Conservation (phyloP, 2,329 filamentous ascomycete species). For the Fusarium azukiicola region DNA sequence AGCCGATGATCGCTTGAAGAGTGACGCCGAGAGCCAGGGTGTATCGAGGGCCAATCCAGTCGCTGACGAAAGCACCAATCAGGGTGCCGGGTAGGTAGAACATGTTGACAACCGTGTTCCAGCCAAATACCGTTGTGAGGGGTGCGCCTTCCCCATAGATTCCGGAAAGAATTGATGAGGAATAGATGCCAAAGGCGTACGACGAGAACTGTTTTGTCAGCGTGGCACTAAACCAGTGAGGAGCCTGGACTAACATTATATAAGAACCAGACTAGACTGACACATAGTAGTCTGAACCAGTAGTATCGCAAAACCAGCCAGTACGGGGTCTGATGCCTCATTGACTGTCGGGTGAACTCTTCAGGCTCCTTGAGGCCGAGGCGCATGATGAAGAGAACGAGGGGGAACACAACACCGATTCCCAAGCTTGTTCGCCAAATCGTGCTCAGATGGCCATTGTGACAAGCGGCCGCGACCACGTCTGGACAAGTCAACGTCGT, state of each 20-base stretch:
- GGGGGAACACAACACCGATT: conserved; percentile 88
- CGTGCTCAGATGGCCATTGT: conserved; percentile 82
- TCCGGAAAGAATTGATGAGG: conserved; percentile 85
- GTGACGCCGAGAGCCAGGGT: conserved; percentile 86
- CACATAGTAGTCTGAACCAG: conserved; percentile 84
- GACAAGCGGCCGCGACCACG: conserved; percentile 77
- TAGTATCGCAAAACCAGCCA: conserved; percentile 82
- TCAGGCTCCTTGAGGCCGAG: conserved; percentile 89
- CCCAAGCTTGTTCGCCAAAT: conserved; percentile 93
- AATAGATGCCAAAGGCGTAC: conserved; percentile 94
- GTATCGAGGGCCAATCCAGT: conserved; percentile 89
- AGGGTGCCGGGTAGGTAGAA: conserved; percentile 94
- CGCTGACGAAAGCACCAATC: conserved; percentile 87
- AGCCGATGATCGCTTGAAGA: conserved; percentile 89
- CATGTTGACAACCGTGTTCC: conserved; percentile 93
- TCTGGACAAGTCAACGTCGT: conserved; percentile 50
- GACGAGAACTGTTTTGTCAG: conserved; percentile 79
- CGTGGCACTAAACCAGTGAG: too few relatives aligned
- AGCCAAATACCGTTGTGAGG: conserved; percentile 90
- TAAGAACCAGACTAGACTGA: conserved; percentile 91
- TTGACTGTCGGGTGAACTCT: conserved; percentile 86
- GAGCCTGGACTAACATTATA: conserved; percentile 78
- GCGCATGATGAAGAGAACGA: conserved; percentile 86
- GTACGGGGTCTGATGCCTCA: conserved; percentile 81
- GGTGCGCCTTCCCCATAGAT: conserved; percentile 79